Percentiles rank a stretch among this genome's conserved stretches.
Evolutionary conservation across 1,139 yeast species (phyloP).

Genomic region (Blastobotrys buckinghamii): DNA sequence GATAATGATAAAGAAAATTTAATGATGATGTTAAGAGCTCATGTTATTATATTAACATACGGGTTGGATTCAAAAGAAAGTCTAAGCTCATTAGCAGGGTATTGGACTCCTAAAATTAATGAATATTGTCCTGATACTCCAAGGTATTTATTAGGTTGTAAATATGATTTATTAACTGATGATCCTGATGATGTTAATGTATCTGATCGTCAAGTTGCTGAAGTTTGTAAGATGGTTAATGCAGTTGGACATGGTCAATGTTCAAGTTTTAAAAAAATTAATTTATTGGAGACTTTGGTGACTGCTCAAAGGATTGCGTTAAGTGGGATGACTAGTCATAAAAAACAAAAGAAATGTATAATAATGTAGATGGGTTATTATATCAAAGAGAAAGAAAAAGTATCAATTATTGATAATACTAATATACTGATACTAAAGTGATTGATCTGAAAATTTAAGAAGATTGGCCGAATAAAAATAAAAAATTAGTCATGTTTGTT

Average conservation of each 20-base stretch:
- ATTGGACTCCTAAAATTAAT: neutral
- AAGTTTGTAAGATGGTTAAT: neutral
- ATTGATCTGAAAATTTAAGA: no score
- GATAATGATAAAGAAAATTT: conserved; percentile 4
- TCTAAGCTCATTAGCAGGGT: neutral
- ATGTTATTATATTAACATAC: conserved; percentile 2
- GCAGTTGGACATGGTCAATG: conserved; percentile 4
- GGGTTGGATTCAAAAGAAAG: conserved; percentile 5
- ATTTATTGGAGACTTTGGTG: conserved; percentile 5
- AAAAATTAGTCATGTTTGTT: no score
- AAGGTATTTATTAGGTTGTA: conserved; percentile 6
- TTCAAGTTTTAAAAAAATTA: conserved; percentile 1
- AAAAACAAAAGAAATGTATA: conserved; percentile 4
- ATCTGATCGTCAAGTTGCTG: conserved; percentile 1
- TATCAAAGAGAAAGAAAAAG: no score
- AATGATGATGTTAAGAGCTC: conserved; percentile 6
- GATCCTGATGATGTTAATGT: conserved; percentile 8
- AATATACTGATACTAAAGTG: no score
- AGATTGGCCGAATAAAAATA: no score
- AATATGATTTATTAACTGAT: conserved; percentile 2
- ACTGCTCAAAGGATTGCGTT: conserved; percentile 2
- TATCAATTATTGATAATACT: no score
- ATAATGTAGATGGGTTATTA: no score
- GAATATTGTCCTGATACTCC: conserved; percentile 9
- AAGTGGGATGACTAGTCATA: neutral